Percentiles rank a stretch among this genome's conserved stretches.
phyloP scores from a whole-genome alignment of 78 protist species.

The Chrysochromulina parva region DNA sequence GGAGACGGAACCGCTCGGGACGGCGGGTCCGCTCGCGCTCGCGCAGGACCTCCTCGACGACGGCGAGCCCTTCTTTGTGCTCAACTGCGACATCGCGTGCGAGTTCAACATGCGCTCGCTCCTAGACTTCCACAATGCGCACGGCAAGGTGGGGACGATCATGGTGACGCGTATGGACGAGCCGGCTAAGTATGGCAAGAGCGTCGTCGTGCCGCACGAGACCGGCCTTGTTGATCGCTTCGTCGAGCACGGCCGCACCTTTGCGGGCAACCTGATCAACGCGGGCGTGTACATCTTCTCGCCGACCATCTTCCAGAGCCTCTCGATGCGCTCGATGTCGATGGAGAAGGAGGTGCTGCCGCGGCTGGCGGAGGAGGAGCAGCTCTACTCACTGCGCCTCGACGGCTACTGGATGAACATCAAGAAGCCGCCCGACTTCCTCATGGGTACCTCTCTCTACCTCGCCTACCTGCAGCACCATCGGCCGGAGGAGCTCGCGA shows the following conservation, averaged over 20 bases:
- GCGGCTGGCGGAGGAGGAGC: slow-evolving; percentile 74
- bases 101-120: slow-evolving; percentile 84
- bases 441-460: slow-evolving; percentile 7
- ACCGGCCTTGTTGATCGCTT: slow-evolving; percentile 71
- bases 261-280: slow-evolving; percentile 82
- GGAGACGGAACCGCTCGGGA: slow-evolving; percentile 90
- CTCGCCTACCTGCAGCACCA: background rate
- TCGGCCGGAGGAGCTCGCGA: background rate
- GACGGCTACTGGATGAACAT: slow-evolving; percentile 96
- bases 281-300: slow-evolving; percentile 92
- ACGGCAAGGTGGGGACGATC: slow-evolving; percentile 94
- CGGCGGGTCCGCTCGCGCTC: slow-evolving; percentile 94
- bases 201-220: slow-evolving; percentile 66
- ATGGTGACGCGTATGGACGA: slow-evolving; percentile 90
- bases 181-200: slow-evolving; percentile 79
- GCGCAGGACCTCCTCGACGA: slow-evolving; percentile 41
- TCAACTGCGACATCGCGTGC: slow-evolving; percentile 91
- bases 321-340: slow-evolving; percentile 65
- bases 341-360: slow-evolving; percentile 79
- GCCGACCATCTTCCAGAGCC: slow-evolving; percentile 77
- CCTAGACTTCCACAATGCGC: slow-evolving; percentile 82
- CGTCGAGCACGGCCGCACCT: background rate
- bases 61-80: slow-evolving; percentile 86
- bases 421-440: slow-evolving; percentile 89
- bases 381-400: slow-evolving; percentile 80